Evolutionary conservation across 2,329 filamentous ascomycete species (phyloP).

Genomic region (Arthrinium puccinioides): DNA sequence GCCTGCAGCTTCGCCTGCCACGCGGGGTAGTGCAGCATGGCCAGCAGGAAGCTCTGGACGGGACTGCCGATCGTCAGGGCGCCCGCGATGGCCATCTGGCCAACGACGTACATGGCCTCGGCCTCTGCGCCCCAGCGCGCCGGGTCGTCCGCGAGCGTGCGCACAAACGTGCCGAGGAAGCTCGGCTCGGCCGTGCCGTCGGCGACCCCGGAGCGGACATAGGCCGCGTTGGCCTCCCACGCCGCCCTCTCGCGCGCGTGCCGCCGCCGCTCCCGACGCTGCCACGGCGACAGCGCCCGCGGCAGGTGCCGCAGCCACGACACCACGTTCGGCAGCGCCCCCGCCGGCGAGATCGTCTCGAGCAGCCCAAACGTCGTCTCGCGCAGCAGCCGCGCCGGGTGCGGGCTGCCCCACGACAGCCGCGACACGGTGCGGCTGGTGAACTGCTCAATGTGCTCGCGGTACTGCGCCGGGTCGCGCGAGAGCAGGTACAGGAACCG

Average conservation of each 20-base stretch:
- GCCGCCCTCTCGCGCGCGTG: conserved; percentile 31
- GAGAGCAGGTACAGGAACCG: conserved; percentile 35
- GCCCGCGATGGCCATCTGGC: conserved; percentile 40
- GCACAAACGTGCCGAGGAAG: conserved; percentile 34
- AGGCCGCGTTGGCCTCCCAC: conserved; percentile 27
- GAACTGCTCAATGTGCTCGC: conserved; percentile 39
- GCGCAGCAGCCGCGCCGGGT: conserved; percentile 30
- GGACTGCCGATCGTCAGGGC: conserved; percentile 36
- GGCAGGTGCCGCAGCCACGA: conserved; percentile 32
- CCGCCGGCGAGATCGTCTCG: conserved; percentile 36
- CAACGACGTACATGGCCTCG: conserved; percentile 37
- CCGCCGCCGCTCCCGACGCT: conserved; percentile 32
- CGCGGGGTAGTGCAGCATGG: conserved; percentile 30
- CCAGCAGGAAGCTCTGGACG: conserved; percentile 34
- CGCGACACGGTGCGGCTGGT: conserved; percentile 37
- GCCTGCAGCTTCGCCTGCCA: conserved; percentile 33
- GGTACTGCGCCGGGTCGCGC: conserved; percentile 31
- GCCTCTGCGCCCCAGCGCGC: conserved; percentile 21
- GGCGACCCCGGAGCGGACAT: conserved; percentile 25
- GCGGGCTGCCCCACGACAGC: conserved; percentile 36
- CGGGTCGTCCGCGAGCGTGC: conserved; percentile 16
- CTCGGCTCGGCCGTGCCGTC: conserved; percentile 27
- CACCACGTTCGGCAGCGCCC: conserved; percentile 34
- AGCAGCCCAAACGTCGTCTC: conserved; percentile 38
- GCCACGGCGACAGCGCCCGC: conserved; percentile 32